These are phyloP conservation scores for Cladophialophora psammophila DNA, from an alignment of 2,329 filamentous ascomycete species.

Conservation along the genomic window DNA sequence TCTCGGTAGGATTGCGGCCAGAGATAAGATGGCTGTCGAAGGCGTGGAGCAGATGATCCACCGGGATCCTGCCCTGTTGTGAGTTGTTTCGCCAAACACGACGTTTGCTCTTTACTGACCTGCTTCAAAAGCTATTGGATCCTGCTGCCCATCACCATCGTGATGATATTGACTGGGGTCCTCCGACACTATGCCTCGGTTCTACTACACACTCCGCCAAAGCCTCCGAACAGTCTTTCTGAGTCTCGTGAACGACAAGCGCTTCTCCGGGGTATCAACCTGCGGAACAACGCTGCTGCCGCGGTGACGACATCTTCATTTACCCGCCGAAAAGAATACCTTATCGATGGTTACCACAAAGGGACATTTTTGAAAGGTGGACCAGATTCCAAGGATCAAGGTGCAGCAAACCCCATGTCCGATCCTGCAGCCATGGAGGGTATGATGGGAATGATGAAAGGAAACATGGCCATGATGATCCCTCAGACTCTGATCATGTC, in stretches of 20 bases:
- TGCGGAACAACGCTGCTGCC: conserved; percentile 82
- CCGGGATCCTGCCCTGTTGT: conserved; percentile 98
- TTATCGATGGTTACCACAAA: conserved; percentile 81
- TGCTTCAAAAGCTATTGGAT: conserved; percentile 85
- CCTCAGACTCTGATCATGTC: conserved; percentile 99
- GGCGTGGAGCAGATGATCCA: conserved; percentile 92
- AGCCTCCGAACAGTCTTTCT: conserved; percentile 70
- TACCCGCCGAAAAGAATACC: conserved; percentile 77
- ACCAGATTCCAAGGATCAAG: conserved; percentile 82
- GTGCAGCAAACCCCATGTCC: conserved; percentile 89
- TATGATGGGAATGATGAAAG: conserved; percentile 99
- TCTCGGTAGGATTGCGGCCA: neutral
- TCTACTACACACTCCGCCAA: conserved; percentile 84
- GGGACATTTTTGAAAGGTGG: conserved; percentile 85
- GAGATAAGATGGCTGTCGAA: conserved; percentile 73
- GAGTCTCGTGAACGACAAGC: conserved; percentile 79
- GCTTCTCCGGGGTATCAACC: conserved; percentile 81
- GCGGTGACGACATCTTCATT: conserved; percentile 81
- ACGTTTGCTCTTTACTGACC: conserved; percentile 16
- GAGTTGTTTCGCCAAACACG: conserved; percentile 49
- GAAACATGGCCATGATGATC: conserved; percentile 99
- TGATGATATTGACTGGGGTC: conserved; percentile 96
- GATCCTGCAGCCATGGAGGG: conserved; percentile 98
- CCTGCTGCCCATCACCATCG: conserved; percentile 92
- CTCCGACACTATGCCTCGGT: conserved; percentile 95